A percentile compares a stretch with the other conserved stretches of the same genome.
Conservation (phyloP, 108 stramenopile genomes). For the Hondaea fermentalgiana region DNA sequence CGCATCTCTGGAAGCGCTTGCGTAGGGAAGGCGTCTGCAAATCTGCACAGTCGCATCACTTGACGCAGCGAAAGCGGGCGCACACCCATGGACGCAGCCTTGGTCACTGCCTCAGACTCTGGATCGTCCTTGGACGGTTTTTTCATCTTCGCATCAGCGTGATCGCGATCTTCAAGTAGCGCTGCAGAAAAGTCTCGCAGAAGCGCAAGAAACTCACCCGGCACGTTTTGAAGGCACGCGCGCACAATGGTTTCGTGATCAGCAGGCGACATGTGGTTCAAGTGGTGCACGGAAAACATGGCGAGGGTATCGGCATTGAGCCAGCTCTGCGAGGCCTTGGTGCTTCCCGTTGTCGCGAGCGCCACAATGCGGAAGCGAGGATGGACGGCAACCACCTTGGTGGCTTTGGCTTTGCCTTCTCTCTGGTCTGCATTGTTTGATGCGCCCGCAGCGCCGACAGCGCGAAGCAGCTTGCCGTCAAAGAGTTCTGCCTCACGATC, state of each 20-base stretch:
- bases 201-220: not conserved
- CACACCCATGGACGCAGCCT: not conserved
- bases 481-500: slow-evolving; percentile 70
- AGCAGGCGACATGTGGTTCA: not conserved
- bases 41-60: slow-evolving; percentile 8
- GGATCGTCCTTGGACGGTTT: slow-evolving; percentile 10
- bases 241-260: not conserved
- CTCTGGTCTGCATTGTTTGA: too few species aligned
- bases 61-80: not conserved
- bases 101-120: not conserved
- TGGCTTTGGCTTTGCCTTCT: too few species aligned
- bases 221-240: not conserved
- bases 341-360: slow-evolving; percentile 33
- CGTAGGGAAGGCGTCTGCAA: not conserved
- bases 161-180: not conserved
- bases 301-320: slow-evolving; percentile 49
- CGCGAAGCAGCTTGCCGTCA: slow-evolving; percentile 54
- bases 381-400: slow-evolving; percentile 39
- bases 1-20: not conserved
- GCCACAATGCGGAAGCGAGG: slow-evolving; percentile 70
- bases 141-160: not conserved
- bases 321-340: slow-evolving; percentile 48
- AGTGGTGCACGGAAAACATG: slow-evolving; percentile 31
- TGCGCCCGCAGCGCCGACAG: slow-evolving; percentile 20
- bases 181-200: not conserved